phyloP scores from a whole-genome alignment of 768 basidiomycete genomes.

The Boletus subcaerulescens region DNA sequence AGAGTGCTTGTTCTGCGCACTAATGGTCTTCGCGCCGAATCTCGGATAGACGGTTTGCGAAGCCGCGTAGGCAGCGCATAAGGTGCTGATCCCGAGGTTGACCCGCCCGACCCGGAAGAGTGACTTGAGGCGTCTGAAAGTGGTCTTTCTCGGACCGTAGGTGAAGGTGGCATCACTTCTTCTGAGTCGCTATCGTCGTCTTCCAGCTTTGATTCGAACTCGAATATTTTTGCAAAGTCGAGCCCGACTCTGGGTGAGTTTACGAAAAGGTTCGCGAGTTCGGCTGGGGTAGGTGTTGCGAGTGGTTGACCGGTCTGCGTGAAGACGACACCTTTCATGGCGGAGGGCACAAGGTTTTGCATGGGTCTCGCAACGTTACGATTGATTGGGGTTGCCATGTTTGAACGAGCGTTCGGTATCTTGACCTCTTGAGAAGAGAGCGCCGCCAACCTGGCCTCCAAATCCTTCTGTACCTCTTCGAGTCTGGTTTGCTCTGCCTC shows the following conservation, averaged over 20 bases:
- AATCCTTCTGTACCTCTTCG: constrained; percentile 42
- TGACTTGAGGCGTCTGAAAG: constrained; percentile 26
- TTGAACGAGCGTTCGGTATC: constrained; percentile 17
- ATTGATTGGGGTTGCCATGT: constrained; percentile 50
- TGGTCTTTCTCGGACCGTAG: constrained; percentile 42
- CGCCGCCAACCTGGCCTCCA: constrained; percentile 50
- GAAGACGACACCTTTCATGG: constrained; percentile 77
- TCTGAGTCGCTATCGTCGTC: constrained; percentile 32
- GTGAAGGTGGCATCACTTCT: constrained; percentile 42
- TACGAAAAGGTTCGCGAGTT: constrained; percentile 64
- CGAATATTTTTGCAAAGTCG: constrained; percentile 77
- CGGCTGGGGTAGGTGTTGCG: constrained; percentile 65
- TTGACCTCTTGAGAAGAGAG: constrained; percentile 37
- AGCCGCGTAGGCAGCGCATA: constrained; percentile 45
- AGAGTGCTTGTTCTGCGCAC: constrained; percentile 20
- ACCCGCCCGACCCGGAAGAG: constrained; percentile 27
- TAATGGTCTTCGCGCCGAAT: constrained; percentile 34
- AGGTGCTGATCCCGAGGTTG: constrained; percentile 17
- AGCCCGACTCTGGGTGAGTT: constrained; percentile 68
- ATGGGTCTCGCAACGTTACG: constrained; percentile 30
- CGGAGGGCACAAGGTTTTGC: constrained; percentile 39
- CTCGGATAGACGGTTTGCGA: constrained; percentile 56
- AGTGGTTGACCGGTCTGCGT: constrained; percentile 75
- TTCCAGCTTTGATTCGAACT: constrained; percentile 42
- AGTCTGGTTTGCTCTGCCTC: constrained; percentile 49